A percentile compares a stretch with the other conserved stretches of the same genome.
Conservation (phyloP, 139 green algal genomes). For the Chlamydomonas sp. region DNA sequence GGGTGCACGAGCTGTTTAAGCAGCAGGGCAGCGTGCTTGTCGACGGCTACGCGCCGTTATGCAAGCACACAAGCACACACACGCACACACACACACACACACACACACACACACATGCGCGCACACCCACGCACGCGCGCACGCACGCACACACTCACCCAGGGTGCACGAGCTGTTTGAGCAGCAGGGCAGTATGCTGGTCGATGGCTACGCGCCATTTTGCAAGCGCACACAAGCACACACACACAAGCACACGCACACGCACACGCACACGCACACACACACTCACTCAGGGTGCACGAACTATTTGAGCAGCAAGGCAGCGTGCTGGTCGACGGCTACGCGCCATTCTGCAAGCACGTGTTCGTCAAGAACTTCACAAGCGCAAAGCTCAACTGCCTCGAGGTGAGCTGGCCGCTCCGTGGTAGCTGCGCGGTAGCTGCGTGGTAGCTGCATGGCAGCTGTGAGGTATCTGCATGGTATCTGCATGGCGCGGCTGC, state of each 20-base stretch:
- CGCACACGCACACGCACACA: too few species aligned
- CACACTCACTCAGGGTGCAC: constrained; percentile 50
- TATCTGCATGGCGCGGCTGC: too few species aligned
- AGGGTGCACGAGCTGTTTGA: constrained; percentile 48
- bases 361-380: constrained; percentile 85
- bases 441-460: too few species aligned
- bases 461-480: too few species aligned
- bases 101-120: too few species aligned
- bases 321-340: constrained; percentile 67
- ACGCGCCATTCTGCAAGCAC: constrained; percentile 91
- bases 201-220: constrained; percentile 89
- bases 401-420: too few species aligned
- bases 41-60: constrained; percentile 92
- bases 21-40: constrained; percentile 33
- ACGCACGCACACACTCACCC: too few species aligned
- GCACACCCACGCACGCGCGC: too few species aligned
- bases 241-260: too few species aligned
- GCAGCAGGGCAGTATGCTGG: constrained; percentile 28
- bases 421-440: too few species aligned
- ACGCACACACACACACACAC: too few species aligned
- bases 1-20: constrained; percentile 48
- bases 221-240: constrained; percentile 86
- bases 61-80: too few species aligned
- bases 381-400: constrained; percentile 43
- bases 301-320: constrained; percentile 27